Conservation (phyloP, 208 protist species). For the Leishmania amazonensis region DNA sequence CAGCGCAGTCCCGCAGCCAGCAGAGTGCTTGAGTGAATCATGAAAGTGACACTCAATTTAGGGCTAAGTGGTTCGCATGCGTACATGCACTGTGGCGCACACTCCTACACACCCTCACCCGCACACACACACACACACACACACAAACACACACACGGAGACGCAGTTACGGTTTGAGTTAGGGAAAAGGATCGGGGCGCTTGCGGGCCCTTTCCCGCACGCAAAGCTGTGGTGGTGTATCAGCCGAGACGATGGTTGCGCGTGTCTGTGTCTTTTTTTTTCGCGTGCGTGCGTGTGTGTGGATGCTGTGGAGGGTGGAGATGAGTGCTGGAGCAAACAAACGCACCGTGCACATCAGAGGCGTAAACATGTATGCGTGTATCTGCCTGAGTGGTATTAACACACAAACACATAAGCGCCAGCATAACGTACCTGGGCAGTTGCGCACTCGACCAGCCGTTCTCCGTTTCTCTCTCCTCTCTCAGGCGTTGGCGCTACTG, state of each 20-base stretch:
- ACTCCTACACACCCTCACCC: not conserved
- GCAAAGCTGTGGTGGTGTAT: not conserved
- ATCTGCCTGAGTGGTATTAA: not conserved
- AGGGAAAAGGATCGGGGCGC: not conserved
- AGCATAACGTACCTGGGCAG: not conserved
- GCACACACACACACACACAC: too few relatives aligned
- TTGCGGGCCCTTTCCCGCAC: not conserved
- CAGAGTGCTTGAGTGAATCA: constrained; percentile 18
- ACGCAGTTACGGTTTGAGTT: not conserved
- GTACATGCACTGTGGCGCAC: not conserved
- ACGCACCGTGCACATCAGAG: too few relatives aligned
- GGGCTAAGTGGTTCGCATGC: not conserved
- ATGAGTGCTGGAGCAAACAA: not conserved
- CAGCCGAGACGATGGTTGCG: not conserved
- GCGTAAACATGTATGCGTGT: not conserved
- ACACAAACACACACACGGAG: not conserved
- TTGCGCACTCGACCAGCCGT: not conserved
- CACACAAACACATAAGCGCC: too few relatives aligned
- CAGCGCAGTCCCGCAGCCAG: constrained; percentile 27
- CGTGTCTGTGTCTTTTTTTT: not conserved
- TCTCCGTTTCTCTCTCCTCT: not conserved
- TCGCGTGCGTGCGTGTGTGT: not conserved
- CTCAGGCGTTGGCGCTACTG: not conserved
- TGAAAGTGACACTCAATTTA: not conserved
- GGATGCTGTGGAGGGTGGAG: not conserved